Evolutionary conservation across 805 yeast genomes (phyloP), one percentile per base, ranked within the genome.

Genomic region (Lipomyces spencermartinsiae): DNA sequence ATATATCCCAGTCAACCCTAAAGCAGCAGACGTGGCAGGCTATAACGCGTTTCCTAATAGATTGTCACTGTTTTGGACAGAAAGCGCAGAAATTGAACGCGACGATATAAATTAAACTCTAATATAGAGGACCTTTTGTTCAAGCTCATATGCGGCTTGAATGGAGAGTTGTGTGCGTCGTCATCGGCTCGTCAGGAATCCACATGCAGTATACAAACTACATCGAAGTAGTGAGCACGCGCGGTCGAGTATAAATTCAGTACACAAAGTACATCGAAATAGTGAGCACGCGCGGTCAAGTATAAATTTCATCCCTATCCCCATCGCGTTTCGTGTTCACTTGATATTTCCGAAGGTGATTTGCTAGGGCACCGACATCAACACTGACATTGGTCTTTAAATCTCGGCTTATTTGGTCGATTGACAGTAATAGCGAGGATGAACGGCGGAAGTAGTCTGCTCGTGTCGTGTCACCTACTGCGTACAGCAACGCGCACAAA

Each of bases 201-300:
- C 22, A 8, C 22, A 43, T 16, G 19, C 49, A 43, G 49, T 43
- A 43, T 43, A n/a, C 9, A 43, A 43, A 43, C 49, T 43, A 43
- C 49, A 43, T 43, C 49, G 49, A 43, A 43, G 8, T 14, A 43
- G n/a, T 43, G 49, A 43, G 49, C 49, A 43, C 49, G 49, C 49
- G 49, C 19, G 16, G n/a, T 43, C 19, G 6, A 5, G 43, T 9
- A 37, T 43, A 43, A 43, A n/a, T 16, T 16, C 49, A n/a, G n/a
- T n/a, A n/a, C n/a, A 16, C 8, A 43, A 43, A 43, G 19, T 43
- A 43, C 49, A 43, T 43, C 49, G 49, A 43, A 43, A 8, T 14
- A 43, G n/a, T 43, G 49, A 43, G 49, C 49, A 43, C 49, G 49
- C 49, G 49, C 19, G 16, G n/a, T 43, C 19, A 16, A 5, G 43